Evolutionary conservation across 306 rosid species (phyloP).

Genomic region (Cyclanthera cordifolia): DNA sequence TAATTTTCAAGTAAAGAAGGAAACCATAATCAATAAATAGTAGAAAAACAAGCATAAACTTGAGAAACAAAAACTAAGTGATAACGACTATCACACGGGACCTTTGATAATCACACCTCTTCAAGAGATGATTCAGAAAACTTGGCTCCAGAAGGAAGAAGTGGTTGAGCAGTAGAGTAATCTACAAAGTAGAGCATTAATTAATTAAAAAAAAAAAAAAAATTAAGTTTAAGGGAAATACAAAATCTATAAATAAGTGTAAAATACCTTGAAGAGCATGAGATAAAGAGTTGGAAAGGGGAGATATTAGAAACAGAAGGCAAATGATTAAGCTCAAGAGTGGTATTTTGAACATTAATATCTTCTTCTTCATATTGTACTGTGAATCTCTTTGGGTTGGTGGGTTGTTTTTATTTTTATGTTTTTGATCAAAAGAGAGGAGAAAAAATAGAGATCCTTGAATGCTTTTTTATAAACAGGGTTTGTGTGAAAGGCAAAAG

Average conservation of each 20-base stretch:
- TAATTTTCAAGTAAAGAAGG: no score
- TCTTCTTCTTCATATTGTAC: not conserved
- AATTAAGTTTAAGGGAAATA: not conserved
- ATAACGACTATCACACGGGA: not conserved
- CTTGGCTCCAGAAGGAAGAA: not conserved
- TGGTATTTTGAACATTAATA: not conserved
- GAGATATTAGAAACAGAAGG: constrained; percentile 8
- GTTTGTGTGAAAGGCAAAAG: not conserved
- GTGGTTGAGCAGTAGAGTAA: not conserved
- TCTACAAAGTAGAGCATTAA: not conserved
- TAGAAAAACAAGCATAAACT: no score
- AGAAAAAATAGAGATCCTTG: constrained; percentile 8
- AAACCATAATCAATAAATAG: no score
- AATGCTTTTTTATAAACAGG: constrained; percentile 9
- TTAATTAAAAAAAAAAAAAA: not conserved
- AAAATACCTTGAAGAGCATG: constrained; percentile 11
- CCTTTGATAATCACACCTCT: not conserved
- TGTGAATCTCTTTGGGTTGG: not conserved
- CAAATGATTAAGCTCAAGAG: not conserved
- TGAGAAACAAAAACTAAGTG: not conserved
- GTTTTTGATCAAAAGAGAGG: constrained; percentile 4
- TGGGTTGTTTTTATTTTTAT: not conserved
- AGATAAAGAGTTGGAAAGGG: not conserved
- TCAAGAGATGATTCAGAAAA: not conserved
- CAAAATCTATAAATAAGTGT: not conserved